phyloP scores from a whole-genome alignment of 2,329 filamentous ascomycete genomes.

The Sclerotinia nivalis region DNA sequence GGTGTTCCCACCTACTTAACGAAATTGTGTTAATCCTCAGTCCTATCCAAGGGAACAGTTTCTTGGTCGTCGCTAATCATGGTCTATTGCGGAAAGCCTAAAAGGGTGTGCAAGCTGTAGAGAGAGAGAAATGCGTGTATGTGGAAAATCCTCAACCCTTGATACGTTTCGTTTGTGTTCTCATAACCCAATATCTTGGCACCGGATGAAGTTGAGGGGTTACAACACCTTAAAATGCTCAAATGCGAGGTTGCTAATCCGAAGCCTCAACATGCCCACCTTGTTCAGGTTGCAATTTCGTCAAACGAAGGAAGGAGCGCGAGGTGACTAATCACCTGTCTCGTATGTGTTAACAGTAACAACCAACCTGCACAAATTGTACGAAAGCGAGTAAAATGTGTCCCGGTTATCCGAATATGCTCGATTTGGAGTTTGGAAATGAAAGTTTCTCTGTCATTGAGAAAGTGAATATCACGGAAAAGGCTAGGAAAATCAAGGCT shows the following conservation, averaged over 20 bases:
- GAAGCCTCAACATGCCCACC: neutral
- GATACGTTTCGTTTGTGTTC: neutral
- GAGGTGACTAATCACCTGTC: conserved; percentile 10
- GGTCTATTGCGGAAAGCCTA: conserved; percentile 26
- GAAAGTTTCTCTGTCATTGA: conserved; percentile 57
- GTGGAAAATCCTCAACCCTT: neutral
- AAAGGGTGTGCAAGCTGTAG: conserved; percentile 22
- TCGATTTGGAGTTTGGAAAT: conserved; percentile 59
- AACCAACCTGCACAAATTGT: conserved; percentile 55
- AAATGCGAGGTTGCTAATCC: neutral
- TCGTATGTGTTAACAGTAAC: conserved; percentile 51
- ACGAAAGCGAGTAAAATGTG: conserved; percentile 52
- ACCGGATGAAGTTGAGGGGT: neutral
- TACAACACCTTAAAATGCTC: neutral
- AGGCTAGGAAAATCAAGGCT: conserved; percentile 31
- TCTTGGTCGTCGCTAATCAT: conserved; percentile 4
- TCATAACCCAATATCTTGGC: neutral
- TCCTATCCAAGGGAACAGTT: neutral
- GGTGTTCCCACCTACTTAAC: neutral
- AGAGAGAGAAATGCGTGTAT: conserved; percentile 12
- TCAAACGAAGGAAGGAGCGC: conserved; percentile 20
- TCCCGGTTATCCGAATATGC: conserved; percentile 56
- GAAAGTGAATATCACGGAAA: conserved; percentile 45
- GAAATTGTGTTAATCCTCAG: neutral
- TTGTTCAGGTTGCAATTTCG: neutral